Evolutionary conservation across 1,139 yeast genomes (phyloP), one percentile per base, ranked within the genome.

Genomic region (Sugiyamaella neomexicana): DNA sequence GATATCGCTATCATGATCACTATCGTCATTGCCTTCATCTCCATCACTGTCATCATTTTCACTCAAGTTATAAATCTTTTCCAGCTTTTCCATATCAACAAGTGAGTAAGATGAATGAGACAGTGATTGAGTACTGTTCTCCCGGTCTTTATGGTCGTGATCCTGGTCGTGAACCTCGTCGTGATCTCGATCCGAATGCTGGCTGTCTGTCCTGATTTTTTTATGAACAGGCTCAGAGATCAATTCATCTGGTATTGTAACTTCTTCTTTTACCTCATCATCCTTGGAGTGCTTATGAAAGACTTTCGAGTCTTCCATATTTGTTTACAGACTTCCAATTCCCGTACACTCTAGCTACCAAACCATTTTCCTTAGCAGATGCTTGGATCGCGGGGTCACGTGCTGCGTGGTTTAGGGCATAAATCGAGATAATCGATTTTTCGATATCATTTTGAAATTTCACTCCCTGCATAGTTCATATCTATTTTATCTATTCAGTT

Each of bases 11-110:
- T 49, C 55, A n/a, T 13, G 4, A 15, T 31, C 34, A 17, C 25
- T 34, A 17, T 32, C 38, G 7, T 46, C 52, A 5, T 42, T 25
- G 17, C 27, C 38, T 12, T 34, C 50, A 17, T 39, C 51, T 6
- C 27, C 52, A 5, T 48, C 54, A 15, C 39, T 52, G 5, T 46
- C 54, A 15, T 32, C 50, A n/a, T n/a, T n/a, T 25, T 50, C 57
- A 34, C 39, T 32, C 13, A 39, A 46, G 27, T 52, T 52, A 42
- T 52, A 52, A 15, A 52, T 52, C 25, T 46, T 42, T 41, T 52
- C 55, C 41, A 52, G 32, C 12, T 20, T 32, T 13, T 46, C 44
- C n/a, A 44, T 17, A 40, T 46, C 55, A 15, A 42, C 32, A 12
- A 52, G 27, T 5, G 44, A 42, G 37, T 42, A 43, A 16, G 43